Percentiles rank a stretch among this genome's conserved stretches.
phyloP scores from a whole-genome alignment of 805 yeast species.

The Yarrowia sp. region DNA sequence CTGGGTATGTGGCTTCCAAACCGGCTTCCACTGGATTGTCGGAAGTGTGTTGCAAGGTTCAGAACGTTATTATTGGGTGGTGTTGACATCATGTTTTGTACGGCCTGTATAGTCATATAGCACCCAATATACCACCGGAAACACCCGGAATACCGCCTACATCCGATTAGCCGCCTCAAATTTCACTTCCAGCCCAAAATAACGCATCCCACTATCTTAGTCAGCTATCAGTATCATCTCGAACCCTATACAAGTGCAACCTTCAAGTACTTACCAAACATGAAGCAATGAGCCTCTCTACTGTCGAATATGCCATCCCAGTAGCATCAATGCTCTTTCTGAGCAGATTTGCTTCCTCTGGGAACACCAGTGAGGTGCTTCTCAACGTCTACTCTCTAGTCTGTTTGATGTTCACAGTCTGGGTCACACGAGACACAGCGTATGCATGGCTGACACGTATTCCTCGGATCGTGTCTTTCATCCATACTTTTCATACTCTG shows the following conservation, averaged over 20 bases:
- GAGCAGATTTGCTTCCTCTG: not conserved
- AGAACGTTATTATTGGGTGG: not conserved
- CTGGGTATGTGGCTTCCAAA: too few species aligned
- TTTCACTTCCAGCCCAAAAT: not conserved
- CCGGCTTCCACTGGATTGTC: not conserved
- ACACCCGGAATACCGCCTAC: too few species aligned
- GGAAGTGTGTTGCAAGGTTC: not conserved
- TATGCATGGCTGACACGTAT: not conserved
- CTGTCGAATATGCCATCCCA: not conserved
- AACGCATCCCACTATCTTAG: too few species aligned
- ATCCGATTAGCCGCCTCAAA: too few species aligned
- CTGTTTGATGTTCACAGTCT: not conserved
- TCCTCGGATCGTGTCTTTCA: not conserved
- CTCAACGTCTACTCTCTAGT: constrained; percentile 4
- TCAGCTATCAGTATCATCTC: not conserved
- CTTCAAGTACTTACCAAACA: too few species aligned
- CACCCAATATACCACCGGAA: too few species aligned
- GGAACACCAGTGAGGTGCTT: not conserved
- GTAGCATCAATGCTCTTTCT: not conserved
- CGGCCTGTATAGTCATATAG: too few species aligned
- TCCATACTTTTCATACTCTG: constrained; percentile 4
- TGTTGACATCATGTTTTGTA: not conserved
- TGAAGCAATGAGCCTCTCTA: too few species aligned
- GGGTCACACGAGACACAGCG: not conserved
- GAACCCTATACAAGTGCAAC: too few species aligned